Conservation (phyloP, 176 grass and related monocot genomes). For the Ananas comosus region DNA sequence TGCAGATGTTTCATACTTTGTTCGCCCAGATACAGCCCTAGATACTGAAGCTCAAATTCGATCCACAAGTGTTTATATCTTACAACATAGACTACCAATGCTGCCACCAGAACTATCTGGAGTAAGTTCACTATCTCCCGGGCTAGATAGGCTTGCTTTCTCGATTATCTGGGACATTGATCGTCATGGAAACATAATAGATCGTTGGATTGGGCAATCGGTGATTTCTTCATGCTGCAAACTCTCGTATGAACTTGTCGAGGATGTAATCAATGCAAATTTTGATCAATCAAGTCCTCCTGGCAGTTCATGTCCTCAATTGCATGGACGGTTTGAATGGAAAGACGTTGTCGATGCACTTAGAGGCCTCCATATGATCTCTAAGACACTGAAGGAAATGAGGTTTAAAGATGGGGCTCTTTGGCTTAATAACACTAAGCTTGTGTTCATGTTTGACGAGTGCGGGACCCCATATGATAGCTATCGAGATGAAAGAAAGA, state of each 20-base stretch:
- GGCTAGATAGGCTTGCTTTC: constrained; percentile 72
- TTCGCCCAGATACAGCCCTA: constrained; percentile 64
- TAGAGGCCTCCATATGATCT: constrained; percentile 48
- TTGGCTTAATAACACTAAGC: constrained; percentile 62
- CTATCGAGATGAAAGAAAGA: constrained; percentile 41
- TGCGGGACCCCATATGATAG: constrained; percentile 64
- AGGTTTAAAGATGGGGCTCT: constrained; percentile 83
- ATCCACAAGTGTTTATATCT: constrained; percentile 84
- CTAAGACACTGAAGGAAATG: constrained; percentile 69
- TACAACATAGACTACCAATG: constrained; percentile 65
- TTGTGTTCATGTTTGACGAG: constrained; percentile 82
- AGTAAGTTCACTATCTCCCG: constrained; percentile 67
- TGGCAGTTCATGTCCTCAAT: constrained; percentile 37
- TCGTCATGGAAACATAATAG: constrained; percentile 57
- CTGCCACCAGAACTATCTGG: constrained; percentile 67
- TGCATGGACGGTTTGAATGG: constrained; percentile 53
- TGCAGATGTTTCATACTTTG: constrained; percentile 89
- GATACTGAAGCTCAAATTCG: constrained; percentile 74
- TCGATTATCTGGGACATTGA: constrained; percentile 95
- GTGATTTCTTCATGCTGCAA: constrained; percentile 88
- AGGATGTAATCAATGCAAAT: constrained; percentile 53
- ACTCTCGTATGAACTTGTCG: constrained; percentile 68
- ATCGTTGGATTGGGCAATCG: constrained; percentile 75
- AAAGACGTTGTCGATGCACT: constrained; percentile 63
- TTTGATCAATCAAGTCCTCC: constrained; percentile 20